Evolutionary conservation across 148 eudicot genomes (phyloP), one percentile per base, ranked within the genome.

Genomic region (Talinum fruticosum): DNA sequence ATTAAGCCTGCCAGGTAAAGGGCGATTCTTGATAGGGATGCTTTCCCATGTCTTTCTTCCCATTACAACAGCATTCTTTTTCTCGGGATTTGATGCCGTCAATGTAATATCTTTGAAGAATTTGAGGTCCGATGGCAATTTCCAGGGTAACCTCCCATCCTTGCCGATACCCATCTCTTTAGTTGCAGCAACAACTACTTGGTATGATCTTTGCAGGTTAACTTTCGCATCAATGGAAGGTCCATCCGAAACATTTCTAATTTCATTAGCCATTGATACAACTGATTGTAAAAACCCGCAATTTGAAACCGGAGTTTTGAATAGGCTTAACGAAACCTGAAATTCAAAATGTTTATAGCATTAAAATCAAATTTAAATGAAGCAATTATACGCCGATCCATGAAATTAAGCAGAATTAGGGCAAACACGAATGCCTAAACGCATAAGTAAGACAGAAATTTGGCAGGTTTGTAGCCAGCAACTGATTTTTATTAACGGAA

Each of bases 41-140:
- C 97, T 89, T 79, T 96, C 99, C 99, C 99, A 96, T 44, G 99
- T 96, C 86, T 96, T 96, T 77, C 99, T 93, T 24, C 97, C 99
- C 99, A 96, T 96, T 36, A 96, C 75, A 44, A 93, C 92, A 35
- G 97, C 99, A 84, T 96, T 96, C 83, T 82, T 93, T 78, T 90
- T 96, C 49, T 72, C 83, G 35, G 94, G 88, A 75, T 88, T 93
- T 41, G 87, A 82, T 49, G 99, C 90, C 14, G 78, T 82, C 72
- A 76, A 8, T 38, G 99, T 96, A 49, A 96, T 74, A 75, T 93
- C 91, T 83, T 91, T 93, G 83, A 96, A 93, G 81, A 88, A 87
- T 72, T 91, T 90, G 65, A 93, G 88, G 75, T 96, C 97, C 49
- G 91, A 83, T 4, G 97, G 94, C 86, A 96, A 88, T 35, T 65